Conservation (phyloP, 768 basidiomycete species). For the Boletales sp. region DNA sequence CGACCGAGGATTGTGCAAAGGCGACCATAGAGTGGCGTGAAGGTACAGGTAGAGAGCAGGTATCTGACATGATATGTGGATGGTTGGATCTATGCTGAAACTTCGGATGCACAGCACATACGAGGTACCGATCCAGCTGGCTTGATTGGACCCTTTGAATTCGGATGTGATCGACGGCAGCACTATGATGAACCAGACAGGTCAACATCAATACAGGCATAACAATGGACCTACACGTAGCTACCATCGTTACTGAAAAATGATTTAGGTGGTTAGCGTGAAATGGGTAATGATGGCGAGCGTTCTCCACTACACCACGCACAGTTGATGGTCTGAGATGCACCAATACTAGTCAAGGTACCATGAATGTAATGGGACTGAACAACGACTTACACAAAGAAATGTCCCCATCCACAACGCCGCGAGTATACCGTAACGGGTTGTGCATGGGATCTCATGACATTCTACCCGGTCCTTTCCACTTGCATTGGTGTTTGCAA, state of each 20-base stretch:
- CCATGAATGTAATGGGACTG: no score
- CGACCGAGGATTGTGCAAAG: constrained; percentile 72
- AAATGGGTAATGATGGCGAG: neutral
- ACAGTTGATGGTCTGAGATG: constrained; percentile 12
- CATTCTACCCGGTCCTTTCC: constrained; percentile 39
- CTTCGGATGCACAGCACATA: constrained; percentile 1
- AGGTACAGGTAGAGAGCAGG: constrained; percentile 72
- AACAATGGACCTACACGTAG: constrained; percentile 9
- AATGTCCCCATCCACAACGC: constrained; percentile 70
- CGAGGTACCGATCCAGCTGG: constrained; percentile 28
- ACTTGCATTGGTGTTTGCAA: constrained; percentile 5
- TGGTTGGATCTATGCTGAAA: neutral
- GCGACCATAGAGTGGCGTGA: constrained; percentile 77
- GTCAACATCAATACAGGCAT: neutral
- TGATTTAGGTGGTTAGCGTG: neutral
- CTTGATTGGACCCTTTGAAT: constrained; percentile 25
- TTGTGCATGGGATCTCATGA: constrained; percentile 53
- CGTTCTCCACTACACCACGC: neutral
- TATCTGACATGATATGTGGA: constrained; percentile 31
- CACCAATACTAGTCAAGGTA: neutral
- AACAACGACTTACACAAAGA: constrained; percentile 52
- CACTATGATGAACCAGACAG: neutral
- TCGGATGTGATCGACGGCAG: constrained; percentile 20
- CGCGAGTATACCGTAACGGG: constrained; percentile 59
- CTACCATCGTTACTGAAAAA: constrained; percentile 22